phyloP scores from a whole-genome alignment of 805 yeast species.

The Wilhelminamyces savonicus region DNA sequence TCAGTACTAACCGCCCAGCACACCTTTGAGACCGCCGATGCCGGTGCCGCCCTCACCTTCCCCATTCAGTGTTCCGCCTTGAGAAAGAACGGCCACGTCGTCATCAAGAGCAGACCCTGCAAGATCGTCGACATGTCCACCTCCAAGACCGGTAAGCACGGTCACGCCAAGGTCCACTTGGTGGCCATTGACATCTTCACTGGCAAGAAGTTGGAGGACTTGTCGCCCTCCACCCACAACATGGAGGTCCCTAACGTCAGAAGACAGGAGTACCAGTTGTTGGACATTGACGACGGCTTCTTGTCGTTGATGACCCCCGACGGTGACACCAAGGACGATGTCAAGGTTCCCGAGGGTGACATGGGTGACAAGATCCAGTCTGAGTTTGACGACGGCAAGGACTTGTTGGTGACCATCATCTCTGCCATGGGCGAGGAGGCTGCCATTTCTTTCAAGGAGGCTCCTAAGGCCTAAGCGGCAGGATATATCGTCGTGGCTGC shows the following conservation, averaged over 20 bases:
- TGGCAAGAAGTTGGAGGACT: slow-evolving; percentile 98
- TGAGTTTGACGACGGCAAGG: slow-evolving; percentile 98
- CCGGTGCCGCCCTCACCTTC: slow-evolving; percentile 97
- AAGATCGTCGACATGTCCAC: slow-evolving; percentile 99
- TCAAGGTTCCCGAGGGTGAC: slow-evolving; percentile 97
- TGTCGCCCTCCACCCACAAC: slow-evolving; percentile 99
- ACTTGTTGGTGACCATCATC: slow-evolving; percentile 91
- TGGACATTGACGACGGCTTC: slow-evolving; percentile 98
- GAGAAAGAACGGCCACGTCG: slow-evolving; percentile 99
- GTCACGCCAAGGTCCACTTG: slow-evolving; percentile 99
- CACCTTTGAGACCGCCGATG: slow-evolving; percentile 95
- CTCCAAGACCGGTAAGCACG: slow-evolving; percentile 99
- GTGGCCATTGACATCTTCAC: slow-evolving; percentile 99
- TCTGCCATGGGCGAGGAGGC: slow-evolving; percentile 99
- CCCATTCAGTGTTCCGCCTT: slow-evolving; percentile 99
- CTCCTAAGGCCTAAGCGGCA: slow-evolving; percentile 64
- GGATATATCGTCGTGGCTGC: slow-evolving; percentile 5
- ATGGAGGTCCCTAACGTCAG: slow-evolving; percentile 98
- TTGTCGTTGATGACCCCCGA: slow-evolving; percentile 93
- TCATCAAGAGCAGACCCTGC: slow-evolving; percentile 98
- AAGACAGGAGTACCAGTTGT: slow-evolving; percentile 94
- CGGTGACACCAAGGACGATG: slow-evolving; percentile 99
- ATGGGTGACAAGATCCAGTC: slow-evolving; percentile 88
- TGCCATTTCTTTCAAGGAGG: slow-evolving; percentile 97
- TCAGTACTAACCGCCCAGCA: slow-evolving; percentile 42